Conservation (phyloP, 2,329 filamentous ascomycete species). For the Penicillium expansum region DNA sequence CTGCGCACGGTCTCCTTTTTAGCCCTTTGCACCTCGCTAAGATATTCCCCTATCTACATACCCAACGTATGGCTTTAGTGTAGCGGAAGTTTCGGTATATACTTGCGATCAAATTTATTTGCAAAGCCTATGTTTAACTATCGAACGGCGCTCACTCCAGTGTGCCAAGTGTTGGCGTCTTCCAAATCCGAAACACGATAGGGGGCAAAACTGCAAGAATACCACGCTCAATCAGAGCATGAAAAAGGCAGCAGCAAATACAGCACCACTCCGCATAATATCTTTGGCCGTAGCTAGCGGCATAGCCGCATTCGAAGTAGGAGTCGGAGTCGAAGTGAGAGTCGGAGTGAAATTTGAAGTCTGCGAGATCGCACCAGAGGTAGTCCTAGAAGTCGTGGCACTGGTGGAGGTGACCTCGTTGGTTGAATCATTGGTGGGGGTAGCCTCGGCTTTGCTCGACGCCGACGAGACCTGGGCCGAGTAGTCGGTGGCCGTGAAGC, state of each 20-base stretch:
- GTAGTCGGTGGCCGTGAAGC: slow-evolving; percentile 10
- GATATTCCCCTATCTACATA: no score
- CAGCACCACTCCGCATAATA: neutral
- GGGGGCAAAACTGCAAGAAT: neutral
- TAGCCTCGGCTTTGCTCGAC: neutral
- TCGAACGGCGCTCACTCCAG: no score
- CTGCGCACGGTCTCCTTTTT: no score
- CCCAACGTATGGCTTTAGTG: no score
- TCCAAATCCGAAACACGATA: neutral
- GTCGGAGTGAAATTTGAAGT: neutral
- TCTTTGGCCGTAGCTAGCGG: neutral
- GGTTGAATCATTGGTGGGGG: neutral
- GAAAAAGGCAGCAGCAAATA: slow-evolving; percentile 8
- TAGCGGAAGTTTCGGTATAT: no score
- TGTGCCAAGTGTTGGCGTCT: neutral
- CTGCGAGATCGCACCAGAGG: neutral
- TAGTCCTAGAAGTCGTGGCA: neutral
- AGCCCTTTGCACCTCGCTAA: no score
- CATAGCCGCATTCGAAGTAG: slow-evolving; percentile 4
- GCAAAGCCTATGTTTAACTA: no score
- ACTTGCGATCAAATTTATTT: no score
- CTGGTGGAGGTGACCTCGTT: neutral
- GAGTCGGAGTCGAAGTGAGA: neutral
- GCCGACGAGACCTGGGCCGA: slow-evolving; percentile 10
- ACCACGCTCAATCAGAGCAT: neutral